Conservation (phyloP, 1,284 basidiomycete genomes). For the Puccinia hordei region DNA sequence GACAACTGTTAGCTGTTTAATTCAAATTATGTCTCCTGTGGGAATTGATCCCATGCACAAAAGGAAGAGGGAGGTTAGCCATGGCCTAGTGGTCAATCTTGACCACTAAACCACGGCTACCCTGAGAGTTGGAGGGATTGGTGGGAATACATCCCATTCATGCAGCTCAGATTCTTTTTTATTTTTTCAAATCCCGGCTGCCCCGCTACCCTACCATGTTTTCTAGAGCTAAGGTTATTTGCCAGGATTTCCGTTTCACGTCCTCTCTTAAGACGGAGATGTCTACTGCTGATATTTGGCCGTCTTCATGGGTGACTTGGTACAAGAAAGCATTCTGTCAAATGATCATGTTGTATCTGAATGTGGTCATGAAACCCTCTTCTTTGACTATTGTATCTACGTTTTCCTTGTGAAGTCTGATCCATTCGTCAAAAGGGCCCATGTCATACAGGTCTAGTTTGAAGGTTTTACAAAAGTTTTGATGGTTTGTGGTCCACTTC, state of each 20-base stretch:
- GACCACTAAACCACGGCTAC: no score
- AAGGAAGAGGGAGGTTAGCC: no score
- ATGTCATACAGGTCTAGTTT: neutral
- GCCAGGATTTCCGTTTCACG: neutral
- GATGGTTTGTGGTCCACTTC: neutral
- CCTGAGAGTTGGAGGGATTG: no score
- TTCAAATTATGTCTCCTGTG: no score
- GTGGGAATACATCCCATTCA: no score
- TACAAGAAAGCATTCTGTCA: neutral
- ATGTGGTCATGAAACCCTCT: neutral
- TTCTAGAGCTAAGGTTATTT: no score
- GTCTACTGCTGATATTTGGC: neutral
- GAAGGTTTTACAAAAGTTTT: neutral
- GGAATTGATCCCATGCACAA: no score
- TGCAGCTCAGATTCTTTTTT: no score
- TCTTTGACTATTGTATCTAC: neutral
- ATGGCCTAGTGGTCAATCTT: no score
- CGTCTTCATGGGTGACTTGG: neutral
- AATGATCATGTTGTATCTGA: constrained; percentile 4
- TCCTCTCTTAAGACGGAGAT: neutral
- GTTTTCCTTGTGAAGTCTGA: neutral
- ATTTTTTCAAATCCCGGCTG: no score
- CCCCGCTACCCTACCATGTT: no score
- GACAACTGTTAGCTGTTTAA: no score
- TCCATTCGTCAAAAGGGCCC: neutral